Evolutionary conservation across 371 early-diverging fungal species (phyloP), one percentile per base, ranked within the genome.

Genomic region (Mucor indicus): DNA sequence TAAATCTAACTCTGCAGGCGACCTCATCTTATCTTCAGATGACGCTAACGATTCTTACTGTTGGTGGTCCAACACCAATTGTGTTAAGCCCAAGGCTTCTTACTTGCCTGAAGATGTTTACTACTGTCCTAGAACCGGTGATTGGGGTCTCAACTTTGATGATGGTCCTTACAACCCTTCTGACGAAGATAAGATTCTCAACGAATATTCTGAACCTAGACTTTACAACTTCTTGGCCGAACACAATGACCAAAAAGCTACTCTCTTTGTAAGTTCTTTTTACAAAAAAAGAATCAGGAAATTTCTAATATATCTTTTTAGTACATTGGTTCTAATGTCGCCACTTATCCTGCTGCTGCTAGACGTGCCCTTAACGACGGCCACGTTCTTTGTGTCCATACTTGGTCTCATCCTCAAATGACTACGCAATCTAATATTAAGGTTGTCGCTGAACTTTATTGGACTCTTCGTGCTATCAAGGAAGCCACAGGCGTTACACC

Each of bases 321-420:
- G 60, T 68, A 69, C 38, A 76, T 76, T 48, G 76, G 76, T 38
- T 67, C 68, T 39, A 76, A 76, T 45, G 72, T 76, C 16, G 57
- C 54, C 1, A 69, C 66, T 8, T 67, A 44, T 44, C 76, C 76
- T 36, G 66, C 60, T 29, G 72, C 72, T 43, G 76, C 70, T 17
- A 57, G 57, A 33, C 66, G 76, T 48, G 76, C 76, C 25, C 47
- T 76, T 13, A 63, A 64, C 22, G 67, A 71, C 52, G 73, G 79
- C 16, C 72, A 76, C 29, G 57, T 55, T 23, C 58, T 81, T 37
- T 73, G 75, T 25, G 52, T 69, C 27, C 82, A 81, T 43, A 79
- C 81, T 11, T 81, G 81, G 81, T 72, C 78, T 22, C 86, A 86
- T 47, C 77, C 76, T 37, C 55, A 53, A 16, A 69, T 83, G 72